A percentile compares a stretch with the other conserved stretches of the same genome.
Evolutionary conservation across 1,284 basidiomycete species (phyloP).

Genomic region (Ustilago curta): DNA sequence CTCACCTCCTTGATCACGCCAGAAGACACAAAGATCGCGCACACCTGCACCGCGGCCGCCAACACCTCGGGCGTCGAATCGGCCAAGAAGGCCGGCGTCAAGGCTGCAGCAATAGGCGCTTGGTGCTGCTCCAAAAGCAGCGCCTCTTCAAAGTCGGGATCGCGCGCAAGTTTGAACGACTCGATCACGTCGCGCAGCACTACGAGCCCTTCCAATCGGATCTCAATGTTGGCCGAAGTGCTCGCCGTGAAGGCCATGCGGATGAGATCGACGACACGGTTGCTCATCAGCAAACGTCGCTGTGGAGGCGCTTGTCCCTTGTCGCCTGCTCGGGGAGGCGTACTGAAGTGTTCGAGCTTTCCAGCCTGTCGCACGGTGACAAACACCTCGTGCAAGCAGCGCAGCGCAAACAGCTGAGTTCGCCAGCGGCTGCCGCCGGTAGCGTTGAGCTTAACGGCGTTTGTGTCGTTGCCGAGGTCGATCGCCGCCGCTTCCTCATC

Average conservation of each 20-base stretch:
- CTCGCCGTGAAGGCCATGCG: constrained; percentile 98
- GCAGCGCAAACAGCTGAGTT: constrained; percentile 93
- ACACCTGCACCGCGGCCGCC: constrained; percentile 90
- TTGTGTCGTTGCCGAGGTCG: constrained; percentile 52
- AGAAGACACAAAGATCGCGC: constrained; percentile 93
- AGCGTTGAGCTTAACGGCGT: constrained; percentile 35
- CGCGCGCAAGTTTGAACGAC: constrained; percentile 86
- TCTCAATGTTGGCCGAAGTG: constrained; percentile 93
- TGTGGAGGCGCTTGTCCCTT: constrained; percentile 72
- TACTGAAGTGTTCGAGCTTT: constrained; percentile 69
- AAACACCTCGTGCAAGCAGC: constrained; percentile 92
- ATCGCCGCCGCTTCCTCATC: constrained; percentile 94
- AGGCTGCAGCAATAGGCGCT: constrained; percentile 95
- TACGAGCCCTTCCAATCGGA: constrained; percentile 89
- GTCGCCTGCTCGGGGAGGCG: constrained; percentile 75
- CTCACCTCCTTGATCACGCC: constrained; percentile 91
- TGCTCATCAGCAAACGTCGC: constrained; percentile 76
- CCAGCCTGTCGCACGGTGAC: constrained; percentile 79
- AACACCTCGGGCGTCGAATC: constrained; percentile 96
- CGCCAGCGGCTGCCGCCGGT: constrained; percentile 78
- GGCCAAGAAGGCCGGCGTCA: constrained; percentile 95
- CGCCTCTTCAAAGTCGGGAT: constrained; percentile 91
- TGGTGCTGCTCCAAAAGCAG: constrained; percentile 97
- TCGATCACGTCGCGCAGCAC: constrained; percentile 93
- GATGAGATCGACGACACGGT: constrained; percentile 90